These are phyloP conservation scores for Lagenidium sp. DNA, from an alignment of 352 stramenopile genomes.

Conservation along the genomic window DNA sequence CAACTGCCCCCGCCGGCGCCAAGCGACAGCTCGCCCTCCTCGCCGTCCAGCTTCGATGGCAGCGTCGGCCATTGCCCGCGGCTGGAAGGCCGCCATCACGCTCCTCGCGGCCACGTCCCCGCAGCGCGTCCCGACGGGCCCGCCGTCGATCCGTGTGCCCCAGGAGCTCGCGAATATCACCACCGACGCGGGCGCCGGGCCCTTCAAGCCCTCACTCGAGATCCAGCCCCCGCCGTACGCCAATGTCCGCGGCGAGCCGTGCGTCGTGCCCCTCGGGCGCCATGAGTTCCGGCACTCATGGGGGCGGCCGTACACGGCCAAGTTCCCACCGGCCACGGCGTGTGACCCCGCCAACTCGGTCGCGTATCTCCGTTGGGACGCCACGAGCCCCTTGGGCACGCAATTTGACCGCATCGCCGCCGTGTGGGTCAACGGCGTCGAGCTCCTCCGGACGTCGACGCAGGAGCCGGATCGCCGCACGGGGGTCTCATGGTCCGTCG, in stretches of 20 bases:
- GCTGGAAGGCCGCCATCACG: conserved; percentile 11
- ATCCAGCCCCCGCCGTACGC: conserved; percentile 24
- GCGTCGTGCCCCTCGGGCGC: conserved; percentile 32
- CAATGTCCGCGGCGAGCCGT: conserved; percentile 31
- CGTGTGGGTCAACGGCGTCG: conserved; percentile 61
- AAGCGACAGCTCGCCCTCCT: too few relatives aligned
- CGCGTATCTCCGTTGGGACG: conserved; percentile 47
- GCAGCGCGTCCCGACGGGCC: conserved; percentile 3
- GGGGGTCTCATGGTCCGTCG: conserved; percentile 44
- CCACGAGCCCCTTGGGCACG: conserved; percentile 25
- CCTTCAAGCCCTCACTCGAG: conserved; percentile 21
- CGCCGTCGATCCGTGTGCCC: not conserved
- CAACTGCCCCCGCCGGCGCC: too few relatives aligned
- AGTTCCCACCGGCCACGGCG: conserved; percentile 20
- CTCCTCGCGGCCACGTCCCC: conserved; percentile 4
- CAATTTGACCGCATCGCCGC: conserved; percentile 71
- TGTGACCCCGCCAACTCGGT: conserved; percentile 38
- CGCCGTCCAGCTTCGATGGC: conserved; percentile 1
- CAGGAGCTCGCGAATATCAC: not conserved
- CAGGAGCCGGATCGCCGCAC: conserved; percentile 39
- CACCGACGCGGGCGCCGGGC: conserved; percentile 1
- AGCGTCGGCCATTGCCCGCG: conserved; percentile 1
- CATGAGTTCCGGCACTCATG: conserved; percentile 53
- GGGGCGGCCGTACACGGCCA: conserved; percentile 32
- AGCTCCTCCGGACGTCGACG: conserved; percentile 68